These are phyloP conservation scores for Rheum nobile DNA, from an alignment of 148 eudicot species.

Conservation along the genomic window DNA sequence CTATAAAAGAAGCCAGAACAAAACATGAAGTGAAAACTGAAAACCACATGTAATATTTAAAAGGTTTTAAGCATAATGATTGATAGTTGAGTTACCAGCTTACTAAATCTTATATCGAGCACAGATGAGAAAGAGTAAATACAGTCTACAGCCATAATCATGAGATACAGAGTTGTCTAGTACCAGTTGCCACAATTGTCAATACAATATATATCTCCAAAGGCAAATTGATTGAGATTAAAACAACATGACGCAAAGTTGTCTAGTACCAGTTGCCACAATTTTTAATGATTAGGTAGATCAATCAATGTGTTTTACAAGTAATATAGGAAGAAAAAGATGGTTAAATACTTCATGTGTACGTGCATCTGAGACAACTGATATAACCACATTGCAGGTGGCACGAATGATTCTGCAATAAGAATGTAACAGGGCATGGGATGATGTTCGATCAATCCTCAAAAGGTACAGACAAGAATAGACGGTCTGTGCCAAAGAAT, in stretches of 20 bases:
- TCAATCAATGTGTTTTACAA: background rate
- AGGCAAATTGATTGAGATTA: background rate
- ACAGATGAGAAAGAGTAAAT: background rate
- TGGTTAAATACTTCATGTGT: conserved; percentile 79
- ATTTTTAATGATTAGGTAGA: background rate
- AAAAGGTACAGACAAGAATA: conserved; percentile 87
- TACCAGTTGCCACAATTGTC: background rate
- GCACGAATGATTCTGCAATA: conserved; percentile 69
- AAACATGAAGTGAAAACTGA: background rate
- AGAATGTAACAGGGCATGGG: conserved; percentile 75
- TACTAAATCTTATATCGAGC: background rate
- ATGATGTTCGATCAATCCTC: conserved; percentile 75
- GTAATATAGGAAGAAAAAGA: conserved; percentile 15
- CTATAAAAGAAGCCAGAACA: conserved; percentile 29
- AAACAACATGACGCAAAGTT: background rate
- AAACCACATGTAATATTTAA: background rate
- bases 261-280: background rate
- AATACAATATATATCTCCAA: background rate
- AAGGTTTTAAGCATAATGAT: background rate
- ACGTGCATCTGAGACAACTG: conserved; percentile 84
- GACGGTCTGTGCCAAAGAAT: conserved; percentile 89
- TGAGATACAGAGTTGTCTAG: background rate
- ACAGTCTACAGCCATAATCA: background rate
- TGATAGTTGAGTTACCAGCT: background rate
- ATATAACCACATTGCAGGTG: conserved; percentile 81